These are phyloP conservation scores for Paecilomyces variotii DNA, from an alignment of 2,329 filamentous ascomycete genomes.

Conservation along the genomic window DNA sequence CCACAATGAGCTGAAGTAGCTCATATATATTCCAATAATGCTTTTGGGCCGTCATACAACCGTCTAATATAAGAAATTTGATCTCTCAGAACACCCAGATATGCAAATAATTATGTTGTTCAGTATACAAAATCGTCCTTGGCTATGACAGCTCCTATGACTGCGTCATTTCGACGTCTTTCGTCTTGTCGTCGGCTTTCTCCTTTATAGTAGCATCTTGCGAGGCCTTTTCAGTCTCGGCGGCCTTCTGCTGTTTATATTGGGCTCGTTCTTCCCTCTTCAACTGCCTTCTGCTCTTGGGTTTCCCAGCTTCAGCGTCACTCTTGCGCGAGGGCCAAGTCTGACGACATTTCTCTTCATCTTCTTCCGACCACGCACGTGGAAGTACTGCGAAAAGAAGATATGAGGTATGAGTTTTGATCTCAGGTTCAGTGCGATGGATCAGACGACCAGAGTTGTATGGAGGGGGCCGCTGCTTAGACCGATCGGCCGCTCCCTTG, in stretches of 20 bases:
- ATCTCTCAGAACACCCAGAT: neutral
- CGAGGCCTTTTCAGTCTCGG: neutral
- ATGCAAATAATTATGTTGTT: neutral
- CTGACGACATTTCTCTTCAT: constrained; percentile 61
- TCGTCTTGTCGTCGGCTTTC: neutral
- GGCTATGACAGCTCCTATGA: neutral
- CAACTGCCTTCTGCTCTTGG: constrained; percentile 32
- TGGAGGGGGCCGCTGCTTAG: constrained; percentile 32
- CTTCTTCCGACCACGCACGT: constrained; percentile 73
- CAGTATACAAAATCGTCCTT: neutral
- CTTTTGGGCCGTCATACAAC: neutral
- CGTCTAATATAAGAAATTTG: neutral
- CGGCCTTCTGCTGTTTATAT: neutral
- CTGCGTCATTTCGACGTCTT: neutral
- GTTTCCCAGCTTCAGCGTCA: constrained; percentile 13
- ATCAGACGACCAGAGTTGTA: constrained; percentile 72
- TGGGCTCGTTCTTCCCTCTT: constrained; percentile 18
- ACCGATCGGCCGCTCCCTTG: neutral
- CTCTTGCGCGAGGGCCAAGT: constrained; percentile 57
- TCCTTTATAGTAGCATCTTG: neutral
- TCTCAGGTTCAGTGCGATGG: constrained; percentile 74
- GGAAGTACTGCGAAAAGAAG: constrained; percentile 87
- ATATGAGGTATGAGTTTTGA: constrained; percentile 97
- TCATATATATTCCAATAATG: neutral
- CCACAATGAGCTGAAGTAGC: neutral